Evolutionary conservation across 2,329 filamentous ascomycete species (phyloP).

Genomic region (Aspergillus carbonarius): DNA sequence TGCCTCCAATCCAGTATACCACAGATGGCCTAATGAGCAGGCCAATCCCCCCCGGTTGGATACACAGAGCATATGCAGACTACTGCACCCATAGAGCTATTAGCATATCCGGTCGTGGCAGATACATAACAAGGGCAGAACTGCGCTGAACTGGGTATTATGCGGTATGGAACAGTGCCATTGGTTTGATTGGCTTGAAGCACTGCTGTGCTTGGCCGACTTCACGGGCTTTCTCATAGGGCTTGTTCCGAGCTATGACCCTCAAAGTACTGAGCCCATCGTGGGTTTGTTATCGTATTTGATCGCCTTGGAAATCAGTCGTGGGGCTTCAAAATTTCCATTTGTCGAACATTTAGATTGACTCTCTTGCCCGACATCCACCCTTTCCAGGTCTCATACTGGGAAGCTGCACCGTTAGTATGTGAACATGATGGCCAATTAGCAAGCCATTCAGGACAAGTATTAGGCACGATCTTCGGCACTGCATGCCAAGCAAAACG

Average conservation of each 20-base stretch:
- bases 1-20: no score
- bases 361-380: conserved; percentile 89
- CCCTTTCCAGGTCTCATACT: conserved; percentile 69
- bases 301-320: background rate
- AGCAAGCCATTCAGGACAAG: conserved; percentile 72
- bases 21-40: no score
- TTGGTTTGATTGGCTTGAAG: background rate
- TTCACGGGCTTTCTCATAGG: background rate
- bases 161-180: background rate
- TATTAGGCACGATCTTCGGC: conserved; percentile 76
- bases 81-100: background rate
- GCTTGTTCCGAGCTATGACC: background rate
- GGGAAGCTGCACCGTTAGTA: conserved; percentile 38
- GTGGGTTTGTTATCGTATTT: background rate
- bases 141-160: background rate
- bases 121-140: background rate
- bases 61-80: background rate
- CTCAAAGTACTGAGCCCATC: background rate
- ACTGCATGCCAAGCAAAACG: conserved; percentile 95
- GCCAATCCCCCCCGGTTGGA: background rate
- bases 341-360: conserved; percentile 90
- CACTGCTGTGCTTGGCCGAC: background rate
- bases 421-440: conserved; percentile 66
- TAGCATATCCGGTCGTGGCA: background rate
- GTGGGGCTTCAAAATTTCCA: conserved; percentile 43